These are phyloP conservation scores for Cicer arietinum DNA, from an alignment of 306 rosid species.

Conservation along the genomic window DNA sequence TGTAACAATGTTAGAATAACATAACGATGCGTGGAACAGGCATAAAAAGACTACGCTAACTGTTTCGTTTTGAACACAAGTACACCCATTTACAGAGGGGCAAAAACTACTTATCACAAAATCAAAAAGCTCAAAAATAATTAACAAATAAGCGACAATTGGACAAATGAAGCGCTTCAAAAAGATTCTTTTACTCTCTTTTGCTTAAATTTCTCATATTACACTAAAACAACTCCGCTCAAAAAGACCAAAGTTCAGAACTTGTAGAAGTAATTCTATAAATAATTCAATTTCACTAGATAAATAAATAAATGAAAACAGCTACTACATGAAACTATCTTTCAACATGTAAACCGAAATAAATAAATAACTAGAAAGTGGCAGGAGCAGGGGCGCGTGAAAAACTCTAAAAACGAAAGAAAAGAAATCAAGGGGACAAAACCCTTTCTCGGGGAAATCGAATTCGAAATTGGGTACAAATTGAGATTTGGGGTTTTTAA, in stretches of 20 bases:
- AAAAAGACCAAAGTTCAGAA: slow-evolving; percentile 5
- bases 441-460: not conserved
- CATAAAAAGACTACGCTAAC: not conserved
- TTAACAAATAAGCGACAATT: not conserved
- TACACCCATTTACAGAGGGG: not conserved
- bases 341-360: not conserved
- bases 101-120: not conserved
- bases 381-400: not conserved
- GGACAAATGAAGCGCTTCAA: slow-evolving; percentile 1
- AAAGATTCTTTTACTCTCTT: not conserved
- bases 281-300: not conserved
- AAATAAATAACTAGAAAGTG: not conserved
- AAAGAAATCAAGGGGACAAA: not conserved
- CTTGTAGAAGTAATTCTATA: not conserved
- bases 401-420: slow-evolving; percentile 36
- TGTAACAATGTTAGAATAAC: not conserved
- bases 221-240: slow-evolving; percentile 8
- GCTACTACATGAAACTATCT: slow-evolving; percentile 9
- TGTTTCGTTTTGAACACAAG: slow-evolving; percentile 25
- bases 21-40: not conserved
- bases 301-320: slow-evolving; percentile 8
- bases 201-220: not conserved
- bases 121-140: not conserved
- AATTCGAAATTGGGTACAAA: slow-evolving; percentile 12
- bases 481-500: not conserved